phyloP scores from a whole-genome alignment of 805 yeast species.

The Candida nemodendra region DNA sequence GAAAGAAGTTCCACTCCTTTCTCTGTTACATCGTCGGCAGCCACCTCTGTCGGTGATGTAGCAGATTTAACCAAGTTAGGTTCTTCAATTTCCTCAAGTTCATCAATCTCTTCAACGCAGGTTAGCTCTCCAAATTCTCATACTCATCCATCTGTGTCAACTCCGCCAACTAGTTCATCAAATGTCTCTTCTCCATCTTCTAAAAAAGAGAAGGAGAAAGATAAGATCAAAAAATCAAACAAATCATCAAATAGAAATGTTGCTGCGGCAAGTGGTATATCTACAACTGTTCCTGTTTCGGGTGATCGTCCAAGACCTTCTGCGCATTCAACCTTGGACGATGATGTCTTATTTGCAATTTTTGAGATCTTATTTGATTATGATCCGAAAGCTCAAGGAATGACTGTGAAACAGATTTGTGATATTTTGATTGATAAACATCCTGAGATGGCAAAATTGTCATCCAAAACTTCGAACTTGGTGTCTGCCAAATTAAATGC shows the following conservation, averaged over 20 bases:
- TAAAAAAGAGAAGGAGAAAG: conserved; percentile 24
- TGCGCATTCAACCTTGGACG: conserved; percentile 67
- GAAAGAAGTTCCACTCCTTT: conserved; percentile 42
- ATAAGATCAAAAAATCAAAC: conserved; percentile 28
- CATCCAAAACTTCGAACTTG: conserved; percentile 76
- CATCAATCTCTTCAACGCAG: conserved; percentile 14
- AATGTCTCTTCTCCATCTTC: conserved; percentile 17
- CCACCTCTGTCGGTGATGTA: conserved; percentile 28
- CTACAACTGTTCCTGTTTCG: conserved; percentile 77
- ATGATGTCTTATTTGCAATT: conserved; percentile 72
- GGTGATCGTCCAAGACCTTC: conserved; percentile 72
- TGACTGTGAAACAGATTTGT: conserved; percentile 89
- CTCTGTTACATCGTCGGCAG: conserved; percentile 36
- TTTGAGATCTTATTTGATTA: conserved; percentile 67
- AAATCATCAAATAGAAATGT: conserved; percentile 37
- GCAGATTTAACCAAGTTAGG: conserved; percentile 17
- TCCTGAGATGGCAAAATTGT: conserved; percentile 80
- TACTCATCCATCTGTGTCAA: conserved; percentile 6
- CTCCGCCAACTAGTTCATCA: conserved; percentile 13
- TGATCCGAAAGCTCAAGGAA: conserved; percentile 69
- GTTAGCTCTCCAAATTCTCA: conserved; percentile 3
- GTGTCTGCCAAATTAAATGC: conserved; percentile 84
- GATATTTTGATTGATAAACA: conserved; percentile 71
- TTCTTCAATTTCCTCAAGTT: conserved; percentile 12
- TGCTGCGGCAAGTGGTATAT: conserved; percentile 67